Conservation (phyloP, 805 yeast species). For the Saccharomycopsis amapae region DNA sequence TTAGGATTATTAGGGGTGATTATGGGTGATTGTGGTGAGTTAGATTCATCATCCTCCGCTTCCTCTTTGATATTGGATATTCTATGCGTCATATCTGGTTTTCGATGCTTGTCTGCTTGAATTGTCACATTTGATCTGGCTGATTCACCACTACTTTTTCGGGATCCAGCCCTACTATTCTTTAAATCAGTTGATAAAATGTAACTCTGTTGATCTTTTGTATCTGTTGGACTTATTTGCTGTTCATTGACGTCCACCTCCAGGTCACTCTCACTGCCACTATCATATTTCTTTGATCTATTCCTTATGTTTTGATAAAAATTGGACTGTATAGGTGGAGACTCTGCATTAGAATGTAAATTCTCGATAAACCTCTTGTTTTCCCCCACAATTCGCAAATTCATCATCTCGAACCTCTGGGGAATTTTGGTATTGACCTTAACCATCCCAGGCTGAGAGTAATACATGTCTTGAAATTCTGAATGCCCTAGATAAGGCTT, state of each 20-base stretch:
- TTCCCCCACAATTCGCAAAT: slow-evolving; percentile 8
- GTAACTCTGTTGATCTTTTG: too few species aligned
- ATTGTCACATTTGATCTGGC: neutral
- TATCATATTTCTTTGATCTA: slow-evolving; percentile 3
- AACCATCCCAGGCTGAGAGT: neutral
- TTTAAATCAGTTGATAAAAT: too few species aligned
- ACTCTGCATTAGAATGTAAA: slow-evolving; percentile 12
- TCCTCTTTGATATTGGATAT: slow-evolving; percentile 20
- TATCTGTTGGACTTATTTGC: too few species aligned
- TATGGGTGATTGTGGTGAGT: neutral
- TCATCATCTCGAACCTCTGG: too few species aligned
- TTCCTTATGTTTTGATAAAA: slow-evolving; percentile 9
- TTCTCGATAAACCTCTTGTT: slow-evolving; percentile 9
- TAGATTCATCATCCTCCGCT: slow-evolving; percentile 13
- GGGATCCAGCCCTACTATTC: neutral
- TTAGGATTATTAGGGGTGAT: neutral
- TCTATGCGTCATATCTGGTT: slow-evolving; percentile 7
- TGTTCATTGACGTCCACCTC: slow-evolving; percentile 2
- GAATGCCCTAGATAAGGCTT: slow-evolving; percentile 14
- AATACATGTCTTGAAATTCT: slow-evolving; percentile 7
- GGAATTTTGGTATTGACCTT: neutral
- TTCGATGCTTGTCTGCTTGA: neutral
- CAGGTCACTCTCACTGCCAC: slow-evolving; percentile 2
- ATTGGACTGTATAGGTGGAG: slow-evolving; percentile 20
- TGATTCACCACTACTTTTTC: slow-evolving; percentile 8